Evolutionary conservation across 257 asterid genomes (phyloP).

Genomic region (Solanum tarijense): DNA sequence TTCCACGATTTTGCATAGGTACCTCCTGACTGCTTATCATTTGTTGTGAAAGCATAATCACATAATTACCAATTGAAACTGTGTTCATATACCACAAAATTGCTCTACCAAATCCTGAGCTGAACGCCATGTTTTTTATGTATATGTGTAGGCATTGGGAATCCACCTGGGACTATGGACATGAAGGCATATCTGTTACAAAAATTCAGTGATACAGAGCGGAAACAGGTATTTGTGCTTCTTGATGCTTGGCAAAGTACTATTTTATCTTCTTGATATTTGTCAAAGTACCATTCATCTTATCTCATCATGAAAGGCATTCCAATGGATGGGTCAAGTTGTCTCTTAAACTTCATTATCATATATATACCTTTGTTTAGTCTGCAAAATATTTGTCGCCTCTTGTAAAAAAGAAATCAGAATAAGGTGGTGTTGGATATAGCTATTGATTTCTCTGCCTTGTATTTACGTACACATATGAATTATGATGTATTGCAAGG

Average conservation of each 20-base stretch:
- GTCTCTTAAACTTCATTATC: not conserved
- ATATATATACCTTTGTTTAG: not conserved
- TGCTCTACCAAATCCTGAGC: not conserved
- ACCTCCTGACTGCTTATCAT: not conserved
- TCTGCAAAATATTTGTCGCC: not conserved
- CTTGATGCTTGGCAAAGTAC: not conserved
- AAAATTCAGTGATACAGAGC: conserved; percentile 68
- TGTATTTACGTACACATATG: not conserved
- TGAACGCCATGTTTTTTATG: not conserved
- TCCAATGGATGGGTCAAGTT: not conserved
- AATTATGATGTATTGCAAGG: not conserved
- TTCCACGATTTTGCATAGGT: conserved; percentile 96
- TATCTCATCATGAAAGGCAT: not conserved
- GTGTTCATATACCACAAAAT: not conserved
- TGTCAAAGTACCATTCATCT: not conserved
- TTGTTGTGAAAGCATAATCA: not conserved
- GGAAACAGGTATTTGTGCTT: conserved; percentile 45
- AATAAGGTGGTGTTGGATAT: not conserved
- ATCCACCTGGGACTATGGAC: conserved; percentile 96
- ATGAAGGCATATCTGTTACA: conserved; percentile 90
- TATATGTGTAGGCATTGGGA: conserved; percentile 58
- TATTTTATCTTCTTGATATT: not conserved
- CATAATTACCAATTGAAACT: not conserved
- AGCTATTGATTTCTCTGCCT: not conserved
- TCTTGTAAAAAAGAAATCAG: not conserved